Percentiles rank a stretch among this genome's conserved stretches.
phyloP scores from a whole-genome alignment of 192 early-diverging fungal species.

The Coemansia sp. region DNA sequence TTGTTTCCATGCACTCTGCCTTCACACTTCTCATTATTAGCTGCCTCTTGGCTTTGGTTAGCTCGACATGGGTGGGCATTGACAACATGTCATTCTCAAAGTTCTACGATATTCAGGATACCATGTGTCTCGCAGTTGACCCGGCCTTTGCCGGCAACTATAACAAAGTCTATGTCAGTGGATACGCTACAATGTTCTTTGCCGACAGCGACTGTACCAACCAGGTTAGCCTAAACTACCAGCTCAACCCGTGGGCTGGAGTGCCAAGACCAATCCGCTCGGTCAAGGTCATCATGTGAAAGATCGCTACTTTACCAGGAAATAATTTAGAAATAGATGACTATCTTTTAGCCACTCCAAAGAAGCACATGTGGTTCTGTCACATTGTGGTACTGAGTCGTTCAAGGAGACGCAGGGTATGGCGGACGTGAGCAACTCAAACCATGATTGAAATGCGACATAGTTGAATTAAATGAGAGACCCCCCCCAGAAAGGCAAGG shows the following conservation, averaged over 20 bases:
- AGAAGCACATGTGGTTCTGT: not conserved
- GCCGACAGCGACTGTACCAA: not conserved
- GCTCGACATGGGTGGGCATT: not conserved
- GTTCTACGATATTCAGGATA: not conserved
- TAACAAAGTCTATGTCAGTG: not conserved
- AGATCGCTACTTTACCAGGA: too few relatives aligned
- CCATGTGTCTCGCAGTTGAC: not conserved
- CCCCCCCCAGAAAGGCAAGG: not conserved
- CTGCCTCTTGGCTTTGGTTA: not conserved
- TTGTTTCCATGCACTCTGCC: not conserved
- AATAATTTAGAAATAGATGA: not conserved
- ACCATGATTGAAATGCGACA: too few relatives aligned
- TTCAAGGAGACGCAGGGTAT: not conserved
- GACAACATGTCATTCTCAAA: not conserved
- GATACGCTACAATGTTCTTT: not conserved
- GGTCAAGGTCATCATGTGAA: not conserved
- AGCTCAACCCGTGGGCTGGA: not conserved
- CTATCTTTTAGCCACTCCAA: not conserved
- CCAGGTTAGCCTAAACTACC: not conserved
- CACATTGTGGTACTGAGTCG: not conserved
- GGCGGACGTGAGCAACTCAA: not conserved
- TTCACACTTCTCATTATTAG: not conserved
- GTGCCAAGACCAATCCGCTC: not conserved
- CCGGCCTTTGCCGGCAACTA: not conserved
- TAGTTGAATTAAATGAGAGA: too few relatives aligned